phyloP scores from a whole-genome alignment of 1,139 yeast genomes.

The Yarrowia galli region DNA sequence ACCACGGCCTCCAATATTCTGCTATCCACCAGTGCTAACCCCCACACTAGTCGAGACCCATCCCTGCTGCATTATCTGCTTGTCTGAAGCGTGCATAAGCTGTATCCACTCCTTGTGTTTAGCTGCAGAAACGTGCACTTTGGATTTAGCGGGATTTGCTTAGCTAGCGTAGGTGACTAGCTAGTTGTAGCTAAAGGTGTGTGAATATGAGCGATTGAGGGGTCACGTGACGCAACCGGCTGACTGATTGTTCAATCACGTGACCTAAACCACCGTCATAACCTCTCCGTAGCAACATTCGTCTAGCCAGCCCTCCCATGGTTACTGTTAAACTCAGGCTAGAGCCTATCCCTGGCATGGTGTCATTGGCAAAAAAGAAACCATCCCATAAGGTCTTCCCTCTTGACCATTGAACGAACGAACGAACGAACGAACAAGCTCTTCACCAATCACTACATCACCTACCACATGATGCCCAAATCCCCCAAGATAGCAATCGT shows the following conservation, averaged over 20 bases:
- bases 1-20: too few relatives aligned
- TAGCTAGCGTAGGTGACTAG: too few relatives aligned
- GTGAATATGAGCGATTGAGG: too few relatives aligned
- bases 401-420: too few relatives aligned
- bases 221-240: not conserved
- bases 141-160: conserved; percentile 7
- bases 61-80: conserved; percentile 21
- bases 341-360: not conserved
- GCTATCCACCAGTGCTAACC: too few relatives aligned
- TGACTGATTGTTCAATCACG: not conserved
- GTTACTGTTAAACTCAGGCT: too few relatives aligned
- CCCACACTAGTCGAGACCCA: not conserved
- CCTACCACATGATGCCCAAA: not conserved
- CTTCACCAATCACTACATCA: too few relatives aligned
- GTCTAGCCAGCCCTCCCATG: too few relatives aligned
- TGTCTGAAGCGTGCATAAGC: conserved; percentile 18
- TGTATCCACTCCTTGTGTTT: not conserved
- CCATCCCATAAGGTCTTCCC: too few relatives aligned
- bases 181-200: too few relatives aligned
- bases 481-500: conserved; percentile 49
- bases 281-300: too few relatives aligned
- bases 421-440: too few relatives aligned
- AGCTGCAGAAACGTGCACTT: conserved; percentile 21
- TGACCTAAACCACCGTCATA: not conserved
- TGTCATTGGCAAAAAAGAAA: not conserved